Percentiles rank a stretch among this genome's conserved stretches.
These are phyloP conservation scores for Verticillium isaacii DNA, from an alignment of 2,329 filamentous ascomycete species.

Conservation along the genomic window DNA sequence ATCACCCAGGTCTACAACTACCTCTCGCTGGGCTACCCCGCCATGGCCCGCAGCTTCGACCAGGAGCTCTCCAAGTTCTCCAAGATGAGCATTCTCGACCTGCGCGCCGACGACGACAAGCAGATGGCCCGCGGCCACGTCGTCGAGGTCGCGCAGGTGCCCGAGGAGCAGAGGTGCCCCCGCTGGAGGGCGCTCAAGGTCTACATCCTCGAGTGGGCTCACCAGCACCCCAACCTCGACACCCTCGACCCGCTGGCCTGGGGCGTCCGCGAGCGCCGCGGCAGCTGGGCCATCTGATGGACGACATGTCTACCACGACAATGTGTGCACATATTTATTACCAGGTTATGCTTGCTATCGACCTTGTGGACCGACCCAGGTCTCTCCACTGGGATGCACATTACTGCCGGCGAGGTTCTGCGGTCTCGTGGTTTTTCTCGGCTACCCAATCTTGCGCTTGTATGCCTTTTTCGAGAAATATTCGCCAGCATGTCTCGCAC, in stretches of 20 bases:
- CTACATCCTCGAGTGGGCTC: constrained; percentile 87
- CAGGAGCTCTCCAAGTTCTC: constrained; percentile 81
- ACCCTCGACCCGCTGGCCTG: constrained; percentile 56
- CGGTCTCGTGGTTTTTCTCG: too few species aligned
- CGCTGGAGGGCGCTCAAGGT: constrained; percentile 79
- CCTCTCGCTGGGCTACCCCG: constrained; percentile 85
- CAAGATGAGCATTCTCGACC: constrained; percentile 60
- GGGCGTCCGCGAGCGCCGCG: constrained; percentile 62
- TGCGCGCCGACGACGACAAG: constrained; percentile 65
- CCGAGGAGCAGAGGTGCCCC: constrained; percentile 50
- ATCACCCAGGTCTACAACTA: constrained; percentile 98
- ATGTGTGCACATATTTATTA: not conserved
- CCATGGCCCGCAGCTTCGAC: constrained; percentile 78
- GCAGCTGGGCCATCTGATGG: constrained; percentile 65
- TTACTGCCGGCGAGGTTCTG: too few species aligned
- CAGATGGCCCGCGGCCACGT: constrained; percentile 69
- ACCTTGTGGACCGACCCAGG: too few species aligned
- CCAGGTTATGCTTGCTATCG: not conserved
- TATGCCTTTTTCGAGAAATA: too few species aligned
- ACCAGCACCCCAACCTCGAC: constrained; percentile 74
- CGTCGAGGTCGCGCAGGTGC: constrained; percentile 42
- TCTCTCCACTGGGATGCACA: too few species aligned
- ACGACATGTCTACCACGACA: not conserved
- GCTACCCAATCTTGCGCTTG: too few species aligned
- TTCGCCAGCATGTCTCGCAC: too few species aligned